Conservation (phyloP, 768 basidiomycete species). For the Mycena albidolilacea region DNA sequence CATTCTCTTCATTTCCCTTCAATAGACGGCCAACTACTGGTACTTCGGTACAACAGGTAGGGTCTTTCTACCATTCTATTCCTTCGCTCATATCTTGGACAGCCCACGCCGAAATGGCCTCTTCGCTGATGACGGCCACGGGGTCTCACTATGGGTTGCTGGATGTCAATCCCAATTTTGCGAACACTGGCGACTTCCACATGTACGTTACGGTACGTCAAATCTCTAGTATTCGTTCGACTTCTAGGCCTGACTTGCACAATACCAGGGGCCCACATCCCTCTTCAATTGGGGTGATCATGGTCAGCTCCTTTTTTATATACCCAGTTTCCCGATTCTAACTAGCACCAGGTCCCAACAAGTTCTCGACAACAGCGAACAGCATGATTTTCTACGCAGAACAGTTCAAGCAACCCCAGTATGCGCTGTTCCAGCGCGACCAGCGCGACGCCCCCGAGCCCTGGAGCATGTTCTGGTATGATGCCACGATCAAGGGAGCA, state of each 20-base stretch:
- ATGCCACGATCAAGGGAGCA: constrained; percentile 85
- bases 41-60: constrained; percentile 84
- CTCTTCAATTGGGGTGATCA: constrained; percentile 88
- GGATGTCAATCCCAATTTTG: constrained; percentile 77
- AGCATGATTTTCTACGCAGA: constrained; percentile 84
- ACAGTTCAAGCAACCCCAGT: constrained; percentile 78
- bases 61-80: neutral
- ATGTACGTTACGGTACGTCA: constrained; percentile 70
- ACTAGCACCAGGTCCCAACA: constrained; percentile 68
- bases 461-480: constrained; percentile 94
- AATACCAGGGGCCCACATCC: constrained; percentile 81
- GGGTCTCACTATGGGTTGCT: constrained; percentile 87
- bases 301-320: constrained; percentile 53
- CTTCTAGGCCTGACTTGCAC: neutral
- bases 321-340: neutral
- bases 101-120: constrained; percentile 90
- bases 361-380: constrained; percentile 95
- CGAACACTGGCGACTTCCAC: constrained; percentile 86
- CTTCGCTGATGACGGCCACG: constrained; percentile 87
- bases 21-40: constrained; percentile 90
- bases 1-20: too few species aligned
- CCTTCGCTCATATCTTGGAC: constrained; percentile 88
- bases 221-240: neutral
- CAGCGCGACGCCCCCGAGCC: constrained; percentile 86
- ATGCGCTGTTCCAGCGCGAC: constrained; percentile 93